phyloP scores from a whole-genome alignment of 2,329 filamentous ascomycete species.

The Harringtonia lauricola region DNA sequence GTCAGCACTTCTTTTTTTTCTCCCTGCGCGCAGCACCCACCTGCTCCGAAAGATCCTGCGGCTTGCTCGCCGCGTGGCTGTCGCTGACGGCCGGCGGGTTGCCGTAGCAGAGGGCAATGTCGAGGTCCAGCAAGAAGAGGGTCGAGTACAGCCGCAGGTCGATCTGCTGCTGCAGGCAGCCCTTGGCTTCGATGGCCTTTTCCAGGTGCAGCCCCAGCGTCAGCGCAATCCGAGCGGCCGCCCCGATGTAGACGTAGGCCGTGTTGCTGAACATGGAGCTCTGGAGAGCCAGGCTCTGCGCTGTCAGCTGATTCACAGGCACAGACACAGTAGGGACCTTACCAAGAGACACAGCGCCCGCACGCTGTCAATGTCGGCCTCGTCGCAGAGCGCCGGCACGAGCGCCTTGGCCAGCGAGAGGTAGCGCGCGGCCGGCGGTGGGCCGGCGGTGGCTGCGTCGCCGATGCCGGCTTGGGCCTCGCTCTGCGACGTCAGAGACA shows the following conservation, averaged over 20 bases:
- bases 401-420: slow-evolving; percentile 15
- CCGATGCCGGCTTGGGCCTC: slow-evolving; percentile 9
- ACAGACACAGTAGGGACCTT: not conserved
- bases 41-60: slow-evolving; percentile 12
- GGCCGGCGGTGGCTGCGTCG: slow-evolving; percentile 2
- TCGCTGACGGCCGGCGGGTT: slow-evolving; percentile 16
- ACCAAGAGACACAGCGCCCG: slow-evolving; percentile 17
- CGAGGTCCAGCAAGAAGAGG: slow-evolving; percentile 16
- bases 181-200: slow-evolving; percentile 11
- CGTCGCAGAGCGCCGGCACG: slow-evolving; percentile 15
- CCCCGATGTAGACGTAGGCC: slow-evolving; percentile 17
- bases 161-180: slow-evolving; percentile 15
- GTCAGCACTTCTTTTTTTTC: too few species aligned
- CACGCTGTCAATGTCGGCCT: slow-evolving; percentile 16
- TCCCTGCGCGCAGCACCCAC: not conserved
- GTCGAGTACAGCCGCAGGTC: slow-evolving; percentile 16
- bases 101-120: slow-evolving; percentile 16
- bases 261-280: slow-evolving; percentile 16
- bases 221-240: slow-evolving; percentile 16
- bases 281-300: slow-evolving; percentile 13
- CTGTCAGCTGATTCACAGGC: not conserved
- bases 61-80: slow-evolving; percentile 9
- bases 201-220: slow-evolving; percentile 16
- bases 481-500: slow-evolving; percentile 17
- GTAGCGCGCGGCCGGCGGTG: slow-evolving; percentile 12